phyloP scores from a whole-genome alignment of 2,329 filamentous ascomycete genomes.

The Trichoderma semiorbis region DNA sequence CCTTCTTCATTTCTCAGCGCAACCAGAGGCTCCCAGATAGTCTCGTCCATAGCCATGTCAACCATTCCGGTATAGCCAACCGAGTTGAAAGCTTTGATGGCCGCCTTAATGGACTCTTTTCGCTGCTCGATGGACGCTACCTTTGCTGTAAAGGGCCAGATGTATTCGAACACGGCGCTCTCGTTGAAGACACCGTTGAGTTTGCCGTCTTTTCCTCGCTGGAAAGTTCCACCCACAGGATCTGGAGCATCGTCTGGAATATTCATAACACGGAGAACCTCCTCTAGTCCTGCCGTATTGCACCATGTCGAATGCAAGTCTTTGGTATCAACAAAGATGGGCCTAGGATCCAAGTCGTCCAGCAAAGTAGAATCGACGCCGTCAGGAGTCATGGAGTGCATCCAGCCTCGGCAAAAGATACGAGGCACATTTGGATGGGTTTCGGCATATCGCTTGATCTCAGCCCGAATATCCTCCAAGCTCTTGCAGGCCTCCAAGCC shows the following conservation, averaged over 20 bases:
- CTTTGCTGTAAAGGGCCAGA: conserved; percentile 53
- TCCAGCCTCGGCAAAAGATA: conserved; percentile 55
- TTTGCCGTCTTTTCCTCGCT: conserved; percentile 46
- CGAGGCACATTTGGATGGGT: conserved; percentile 45
- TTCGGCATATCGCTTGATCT: conserved; percentile 44
- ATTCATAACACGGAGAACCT: conserved; percentile 38
- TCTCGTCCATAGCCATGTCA: conserved; percentile 61
- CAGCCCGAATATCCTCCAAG: conserved; percentile 46
- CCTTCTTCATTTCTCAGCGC: conserved; percentile 39
- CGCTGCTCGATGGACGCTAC: conserved; percentile 47
- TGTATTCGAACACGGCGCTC: conserved; percentile 48
- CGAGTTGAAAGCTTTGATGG: conserved; percentile 47
- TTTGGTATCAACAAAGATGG: conserved; percentile 56
- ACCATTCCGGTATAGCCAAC: conserved; percentile 54
- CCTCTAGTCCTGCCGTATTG: conserved; percentile 47
- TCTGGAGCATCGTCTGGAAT: conserved; percentile 41
- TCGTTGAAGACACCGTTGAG: conserved; percentile 51
- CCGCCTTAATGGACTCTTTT: conserved; percentile 45
- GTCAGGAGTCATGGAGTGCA: conserved; percentile 47
- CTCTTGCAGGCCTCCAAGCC: conserved; percentile 46
- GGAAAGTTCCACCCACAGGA: conserved; percentile 50
- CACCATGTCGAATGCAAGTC: conserved; percentile 57
- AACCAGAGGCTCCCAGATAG: conserved; percentile 49
- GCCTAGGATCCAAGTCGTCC: conserved; percentile 51
- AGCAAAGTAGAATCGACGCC: conserved; percentile 43